A percentile compares a stretch with the other conserved stretches of the same genome.
Conservation (phyloP, 176 grass and related monocot species). For the Sorghum bicolor region DNA sequence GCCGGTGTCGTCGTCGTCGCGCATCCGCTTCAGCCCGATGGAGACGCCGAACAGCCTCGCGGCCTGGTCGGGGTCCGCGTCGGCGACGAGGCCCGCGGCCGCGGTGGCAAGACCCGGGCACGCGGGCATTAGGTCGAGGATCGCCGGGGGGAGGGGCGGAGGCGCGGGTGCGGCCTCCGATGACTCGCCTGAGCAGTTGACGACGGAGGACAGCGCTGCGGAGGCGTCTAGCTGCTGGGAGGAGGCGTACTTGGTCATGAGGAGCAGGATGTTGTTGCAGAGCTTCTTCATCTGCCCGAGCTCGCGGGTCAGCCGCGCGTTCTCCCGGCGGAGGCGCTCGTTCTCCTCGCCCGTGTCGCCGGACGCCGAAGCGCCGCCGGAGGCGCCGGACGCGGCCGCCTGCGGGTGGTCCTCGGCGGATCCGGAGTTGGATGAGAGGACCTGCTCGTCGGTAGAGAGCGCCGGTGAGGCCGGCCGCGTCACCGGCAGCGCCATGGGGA, state of each 20-base stretch:
- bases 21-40: slow-evolving; percentile 52
- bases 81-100: slow-evolving; percentile 17
- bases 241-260: slow-evolving; percentile 73
- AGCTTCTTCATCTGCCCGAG: slow-evolving; percentile 86
- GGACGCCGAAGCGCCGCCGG: slow-evolving; percentile 30
- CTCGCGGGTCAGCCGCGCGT: slow-evolving; percentile 68
- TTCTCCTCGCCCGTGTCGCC: slow-evolving; percentile 71
- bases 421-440: slow-evolving; percentile 59
- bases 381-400: slow-evolving; percentile 23
- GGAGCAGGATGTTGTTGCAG: slow-evolving; percentile 78
- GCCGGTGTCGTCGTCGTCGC: slow-evolving; percentile 29
- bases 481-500: slow-evolving; percentile 56
- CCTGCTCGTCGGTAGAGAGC: slow-evolving; percentile 67
- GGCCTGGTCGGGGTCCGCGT: slow-evolving; percentile 7
- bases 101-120: slow-evolving; percentile 26
- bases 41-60: slow-evolving; percentile 69
- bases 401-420: slow-evolving; percentile 15
- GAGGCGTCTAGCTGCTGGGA: slow-evolving; percentile 34
- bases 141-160: slow-evolving; percentile 17
- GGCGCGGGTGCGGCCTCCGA: slow-evolving; percentile 32
- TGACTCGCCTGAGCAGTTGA: slow-evolving; percentile 42
- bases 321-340: slow-evolving; percentile 61
- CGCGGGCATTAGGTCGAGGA: slow-evolving; percentile 76
- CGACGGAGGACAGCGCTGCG: slow-evolving; percentile 28
- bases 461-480: slow-evolving; percentile 38